Evolutionary conservation across 1,284 basidiomycete species (phyloP).

Genomic region (Serendipita sp.): DNA sequence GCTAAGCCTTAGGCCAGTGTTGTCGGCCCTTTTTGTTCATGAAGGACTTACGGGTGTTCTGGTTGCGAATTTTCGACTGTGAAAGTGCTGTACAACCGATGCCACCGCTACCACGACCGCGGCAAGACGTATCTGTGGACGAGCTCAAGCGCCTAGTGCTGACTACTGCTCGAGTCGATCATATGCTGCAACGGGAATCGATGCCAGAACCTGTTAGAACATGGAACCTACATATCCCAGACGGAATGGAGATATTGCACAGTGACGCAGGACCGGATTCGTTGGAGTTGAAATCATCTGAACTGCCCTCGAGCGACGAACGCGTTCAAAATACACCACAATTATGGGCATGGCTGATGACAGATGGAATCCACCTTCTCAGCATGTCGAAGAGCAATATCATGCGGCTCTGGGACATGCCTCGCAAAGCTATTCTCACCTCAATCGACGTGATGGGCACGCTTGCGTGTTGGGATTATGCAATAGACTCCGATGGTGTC

Average conservation of each 20-base stretch:
- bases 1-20: background rate
- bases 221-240: background rate
- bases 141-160: background rate
- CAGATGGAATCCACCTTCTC: background rate
- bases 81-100: background rate
- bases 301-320: background rate
- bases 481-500: background rate
- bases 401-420: background rate
- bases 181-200: background rate
- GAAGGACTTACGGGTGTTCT: background rate
- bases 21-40: background rate
- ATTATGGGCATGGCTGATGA: background rate
- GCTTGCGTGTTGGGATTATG: background rate
- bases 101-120: background rate
- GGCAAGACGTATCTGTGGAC: too few relatives aligned
- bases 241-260: background rate
- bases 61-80: background rate
- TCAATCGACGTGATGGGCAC: constrained; percentile 1
- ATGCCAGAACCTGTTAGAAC: background rate
- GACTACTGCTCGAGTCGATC: background rate
- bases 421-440: background rate
- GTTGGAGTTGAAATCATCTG: background rate
- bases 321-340: background rate
- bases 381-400: background rate
- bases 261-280: background rate